phyloP scores from a whole-genome alignment of 2,329 filamentous ascomycete genomes.

The Aspergillus intermedius region DNA sequence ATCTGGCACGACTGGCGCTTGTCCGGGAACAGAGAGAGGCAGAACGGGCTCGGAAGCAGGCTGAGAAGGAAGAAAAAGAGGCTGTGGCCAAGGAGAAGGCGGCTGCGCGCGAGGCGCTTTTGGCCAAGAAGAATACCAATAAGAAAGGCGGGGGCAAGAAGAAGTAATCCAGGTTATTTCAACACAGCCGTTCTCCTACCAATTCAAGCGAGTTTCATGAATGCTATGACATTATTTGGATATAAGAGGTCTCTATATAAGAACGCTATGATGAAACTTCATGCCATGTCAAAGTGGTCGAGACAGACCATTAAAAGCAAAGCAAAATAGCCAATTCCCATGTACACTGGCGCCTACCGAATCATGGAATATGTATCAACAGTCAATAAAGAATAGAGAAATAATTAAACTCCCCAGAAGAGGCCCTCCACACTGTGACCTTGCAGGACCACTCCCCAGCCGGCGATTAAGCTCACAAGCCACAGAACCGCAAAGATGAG shows the following conservation, averaged over 20 bases:
- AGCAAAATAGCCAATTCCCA: slow-evolving; percentile 8
- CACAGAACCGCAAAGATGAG: slow-evolving; percentile 55
- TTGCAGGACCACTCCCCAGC: slow-evolving; percentile 41
- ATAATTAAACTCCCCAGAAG: slow-evolving; percentile 37
- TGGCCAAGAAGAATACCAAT: slow-evolving; percentile 31
- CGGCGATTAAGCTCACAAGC: slow-evolving; percentile 45
- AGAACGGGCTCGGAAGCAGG: slow-evolving; percentile 76
- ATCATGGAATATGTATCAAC: slow-evolving; percentile 4
- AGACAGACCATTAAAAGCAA: neutral
- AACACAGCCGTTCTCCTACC: neutral
- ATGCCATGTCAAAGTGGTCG: neutral
- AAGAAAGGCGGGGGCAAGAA: slow-evolving; percentile 21
- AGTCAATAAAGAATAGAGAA: neutral
- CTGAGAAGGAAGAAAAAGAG: slow-evolving; percentile 53
- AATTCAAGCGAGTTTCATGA: neutral
- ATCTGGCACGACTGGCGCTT: slow-evolving; percentile 72
- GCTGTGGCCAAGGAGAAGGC: slow-evolving; percentile 33
- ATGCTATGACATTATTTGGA: neutral
- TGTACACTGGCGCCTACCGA: slow-evolving; percentile 21
- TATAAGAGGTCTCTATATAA: neutral
- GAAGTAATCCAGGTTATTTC: slow-evolving; percentile 7
- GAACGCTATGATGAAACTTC: neutral
- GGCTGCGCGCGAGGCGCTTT: slow-evolving; percentile 32
- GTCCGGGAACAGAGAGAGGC: slow-evolving; percentile 82
- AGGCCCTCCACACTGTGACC: slow-evolving; percentile 37